Evolutionary conservation across 345 rosid species (phyloP), one percentile per base, ranked within the genome.

Genomic region (Murraya paniculata): DNA sequence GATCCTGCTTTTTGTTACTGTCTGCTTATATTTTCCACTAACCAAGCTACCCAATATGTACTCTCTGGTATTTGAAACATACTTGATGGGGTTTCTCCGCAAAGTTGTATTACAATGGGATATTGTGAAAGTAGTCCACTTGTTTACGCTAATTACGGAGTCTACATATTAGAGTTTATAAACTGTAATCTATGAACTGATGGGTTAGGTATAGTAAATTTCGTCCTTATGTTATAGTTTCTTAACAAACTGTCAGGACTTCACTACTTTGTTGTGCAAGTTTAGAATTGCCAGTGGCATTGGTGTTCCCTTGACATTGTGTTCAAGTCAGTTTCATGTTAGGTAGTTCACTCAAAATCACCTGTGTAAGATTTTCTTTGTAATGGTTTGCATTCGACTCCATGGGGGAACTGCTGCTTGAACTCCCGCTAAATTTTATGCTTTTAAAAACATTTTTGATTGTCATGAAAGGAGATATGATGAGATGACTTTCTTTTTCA

Each of bases 401-500:
- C 25, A 0, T 4, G 18, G 1, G 66, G 56, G 55, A 22, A 11
- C 28, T 48, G 22, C 7, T 27, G 18, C 10, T 22, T 22, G 28
- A 45, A 14, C 5, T 69, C 24, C 24, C 0, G 3, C 60, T 19
- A 25, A 70, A 50, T 50, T 70, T 9, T 55, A 10, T 69, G 58
- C 60, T 70, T 53, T 50, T 16, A 10, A 19, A 50, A 50, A 18
- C 73, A 6, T n/a, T 38, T 3, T 59, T 73, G 60, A 25, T 16
- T 9, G 16, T 4, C n/a, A 24, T 38, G 64, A 64, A 27, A 59
- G 68, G 36, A 3, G 33, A 58, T 79, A 27, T 75, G 48, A 66
- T 60, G 6, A 31, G n/a, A 66, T 60, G 9, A 25, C 33, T 80
- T 75, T 4, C 62, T 71, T 36, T 64, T 79, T 72, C 76, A 71